Percentiles rank a stretch among this genome's conserved stretches.
phyloP scores from a whole-genome alignment of 2,329 filamentous ascomycete genomes.

The Amphichorda felina region DNA sequence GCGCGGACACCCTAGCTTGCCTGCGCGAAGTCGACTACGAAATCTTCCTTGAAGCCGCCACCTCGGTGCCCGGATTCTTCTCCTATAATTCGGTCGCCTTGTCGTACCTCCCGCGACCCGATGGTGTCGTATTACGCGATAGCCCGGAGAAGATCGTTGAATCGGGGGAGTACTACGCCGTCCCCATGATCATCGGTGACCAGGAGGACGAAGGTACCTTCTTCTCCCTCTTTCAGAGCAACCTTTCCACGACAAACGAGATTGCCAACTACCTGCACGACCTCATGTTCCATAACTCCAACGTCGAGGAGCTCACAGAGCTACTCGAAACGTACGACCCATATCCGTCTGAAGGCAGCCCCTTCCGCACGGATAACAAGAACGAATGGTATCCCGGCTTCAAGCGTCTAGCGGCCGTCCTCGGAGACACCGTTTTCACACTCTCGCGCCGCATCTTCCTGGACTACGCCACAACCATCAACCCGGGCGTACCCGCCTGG shows the following conservation, averaged over 20 bases:
- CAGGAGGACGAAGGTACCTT: constrained; percentile 74
- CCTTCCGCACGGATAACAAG: constrained; percentile 56
- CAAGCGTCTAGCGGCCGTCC: constrained; percentile 63
- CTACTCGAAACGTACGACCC: constrained; percentile 53
- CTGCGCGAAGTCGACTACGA: constrained; percentile 50
- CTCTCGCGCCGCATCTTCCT: constrained; percentile 58
- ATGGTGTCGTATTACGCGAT: constrained; percentile 47
- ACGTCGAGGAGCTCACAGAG: constrained; percentile 32
- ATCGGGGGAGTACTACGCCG: constrained; percentile 34
- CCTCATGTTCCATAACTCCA: constrained; percentile 48
- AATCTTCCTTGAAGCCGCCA: constrained; percentile 51
- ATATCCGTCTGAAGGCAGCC: constrained; percentile 47
- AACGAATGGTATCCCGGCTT: constrained; percentile 67
- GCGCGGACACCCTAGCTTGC: constrained; percentile 49
- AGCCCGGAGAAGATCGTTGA: constrained; percentile 48
- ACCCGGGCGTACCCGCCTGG: constrained; percentile 55
- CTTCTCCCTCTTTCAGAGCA: constrained; percentile 57
- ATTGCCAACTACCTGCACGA: constrained; percentile 49
- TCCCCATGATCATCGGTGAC: constrained; percentile 50
- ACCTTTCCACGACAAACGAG: constrained; percentile 49
- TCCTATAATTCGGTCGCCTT: constrained; percentile 58
- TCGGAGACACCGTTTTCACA: constrained; percentile 67
- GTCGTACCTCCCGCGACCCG: constrained; percentile 64
- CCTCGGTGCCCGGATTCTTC: constrained; percentile 57
- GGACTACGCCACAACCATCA: constrained; percentile 24